phyloP scores from a whole-genome alignment of 2,329 filamentous ascomycete genomes.

The Diaporthe sp. region DNA sequence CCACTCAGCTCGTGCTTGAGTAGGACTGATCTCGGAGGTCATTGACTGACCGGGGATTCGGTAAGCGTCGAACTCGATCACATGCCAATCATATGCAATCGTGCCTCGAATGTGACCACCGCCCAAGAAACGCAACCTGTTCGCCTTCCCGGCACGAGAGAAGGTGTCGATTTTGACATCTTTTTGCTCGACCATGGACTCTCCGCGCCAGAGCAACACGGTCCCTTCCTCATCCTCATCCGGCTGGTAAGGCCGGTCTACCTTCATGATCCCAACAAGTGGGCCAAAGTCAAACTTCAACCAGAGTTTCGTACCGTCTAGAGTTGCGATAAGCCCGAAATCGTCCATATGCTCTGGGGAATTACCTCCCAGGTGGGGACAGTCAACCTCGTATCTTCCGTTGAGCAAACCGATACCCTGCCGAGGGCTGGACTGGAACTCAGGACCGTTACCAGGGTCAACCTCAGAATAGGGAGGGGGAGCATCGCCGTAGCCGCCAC shows the following conservation, averaged over 20 bases:
- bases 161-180: constrained; percentile 25
- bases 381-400: constrained; percentile 54
- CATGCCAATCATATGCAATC: neutral
- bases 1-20: constrained; percentile 27
- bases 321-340: constrained; percentile 50
- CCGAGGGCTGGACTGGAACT: constrained; percentile 30
- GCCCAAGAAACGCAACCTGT: constrained; percentile 51
- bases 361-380: constrained; percentile 39
- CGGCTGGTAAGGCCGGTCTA: constrained; percentile 48
- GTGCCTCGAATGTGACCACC: constrained; percentile 47
- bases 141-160: constrained; percentile 41
- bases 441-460: constrained; percentile 34
- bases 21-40: constrained; percentile 32
- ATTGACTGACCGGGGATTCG: constrained; percentile 39
- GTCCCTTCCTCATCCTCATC: constrained; percentile 39
- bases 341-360: constrained; percentile 42
- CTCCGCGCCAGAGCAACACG: constrained; percentile 50
- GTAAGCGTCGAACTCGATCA: constrained; percentile 42
- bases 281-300: constrained; percentile 55
- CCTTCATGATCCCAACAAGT: constrained; percentile 53
- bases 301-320: constrained; percentile 54
- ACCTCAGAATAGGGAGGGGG: constrained; percentile 35
- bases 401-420: constrained; percentile 52
- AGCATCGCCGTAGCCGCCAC: neutral
- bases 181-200: constrained; percentile 39